Conservation (phyloP, 257 asterid species). For the Nicotiana noctiflora region DNA sequence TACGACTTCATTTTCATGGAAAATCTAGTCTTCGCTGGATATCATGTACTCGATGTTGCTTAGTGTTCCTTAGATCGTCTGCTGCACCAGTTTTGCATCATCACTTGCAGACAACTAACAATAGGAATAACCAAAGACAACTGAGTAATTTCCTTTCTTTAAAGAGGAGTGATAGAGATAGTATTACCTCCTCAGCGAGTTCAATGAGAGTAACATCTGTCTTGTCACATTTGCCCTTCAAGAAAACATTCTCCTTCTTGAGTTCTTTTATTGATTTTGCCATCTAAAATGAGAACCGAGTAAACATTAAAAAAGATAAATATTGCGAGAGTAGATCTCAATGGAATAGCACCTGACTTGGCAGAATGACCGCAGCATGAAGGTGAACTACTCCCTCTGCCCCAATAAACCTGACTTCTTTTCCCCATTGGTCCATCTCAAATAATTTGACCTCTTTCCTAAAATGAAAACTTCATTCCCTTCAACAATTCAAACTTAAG, state of each 20-base stretch:
- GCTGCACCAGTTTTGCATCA: background rate
- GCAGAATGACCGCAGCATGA: background rate
- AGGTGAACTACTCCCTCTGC: background rate
- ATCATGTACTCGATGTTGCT: background rate
- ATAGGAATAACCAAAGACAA: constrained; percentile 4
- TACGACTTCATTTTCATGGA: background rate
- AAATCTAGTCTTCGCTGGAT: background rate
- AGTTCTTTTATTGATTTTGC: constrained; percentile 82
- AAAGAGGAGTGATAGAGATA: background rate
- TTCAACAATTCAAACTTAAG: background rate
- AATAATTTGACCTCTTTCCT: background rate
- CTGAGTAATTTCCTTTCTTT: background rate
- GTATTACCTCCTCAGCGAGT: constrained; percentile 82
- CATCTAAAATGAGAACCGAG: constrained; percentile 46
- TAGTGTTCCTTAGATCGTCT: background rate
- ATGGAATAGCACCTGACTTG: background rate
- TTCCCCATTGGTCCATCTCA: constrained; percentile 1
- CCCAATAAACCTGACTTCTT: background rate
- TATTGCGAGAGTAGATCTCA: background rate
- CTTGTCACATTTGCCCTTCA: constrained; percentile 76
- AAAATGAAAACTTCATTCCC: background rate
- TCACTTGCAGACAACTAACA: background rate
- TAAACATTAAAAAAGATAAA: constrained; percentile 1
- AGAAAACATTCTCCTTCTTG: constrained; percentile 76
- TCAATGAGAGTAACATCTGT: constrained; percentile 79